These are phyloP conservation scores for Morella rubra DNA, from an alignment of 306 rosid genomes.

Conservation along the genomic window DNA sequence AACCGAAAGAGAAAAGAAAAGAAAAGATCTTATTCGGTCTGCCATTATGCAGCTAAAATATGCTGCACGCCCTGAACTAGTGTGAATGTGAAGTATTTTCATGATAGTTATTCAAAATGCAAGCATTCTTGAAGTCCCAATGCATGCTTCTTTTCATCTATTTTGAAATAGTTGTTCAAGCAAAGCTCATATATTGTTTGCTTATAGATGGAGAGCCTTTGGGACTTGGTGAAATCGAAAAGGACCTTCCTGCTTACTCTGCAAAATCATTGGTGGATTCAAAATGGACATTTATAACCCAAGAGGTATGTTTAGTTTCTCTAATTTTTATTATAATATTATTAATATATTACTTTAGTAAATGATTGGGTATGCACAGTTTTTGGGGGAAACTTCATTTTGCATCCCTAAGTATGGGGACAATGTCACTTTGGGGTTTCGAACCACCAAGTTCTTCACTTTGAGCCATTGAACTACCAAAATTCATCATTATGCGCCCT, in stretches of 20 bases:
- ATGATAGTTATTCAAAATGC: not conserved
- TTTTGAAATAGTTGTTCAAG: not conserved
- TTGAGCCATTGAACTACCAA: no score
- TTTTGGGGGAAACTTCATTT: no score
- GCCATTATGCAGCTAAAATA: no score
- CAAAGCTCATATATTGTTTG: not conserved
- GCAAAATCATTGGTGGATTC: constrained; percentile 55
- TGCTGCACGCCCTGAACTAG: not conserved
- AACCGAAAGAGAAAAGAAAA: no score
- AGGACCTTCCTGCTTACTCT: constrained; percentile 61
- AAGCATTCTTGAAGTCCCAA: not conserved
- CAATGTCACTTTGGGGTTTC: no score
- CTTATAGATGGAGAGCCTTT: constrained; percentile 66
- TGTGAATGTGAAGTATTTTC: not conserved
- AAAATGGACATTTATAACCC: constrained; percentile 88
- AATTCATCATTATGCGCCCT: no score
- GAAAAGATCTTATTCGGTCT: no score
- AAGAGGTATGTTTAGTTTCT: constrained; percentile 45
- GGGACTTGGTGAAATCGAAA: constrained; percentile 54
- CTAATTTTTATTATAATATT: not conserved
- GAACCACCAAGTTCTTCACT: no score
- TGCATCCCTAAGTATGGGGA: no score
- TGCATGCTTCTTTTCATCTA: not conserved
- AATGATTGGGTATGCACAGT: no score
- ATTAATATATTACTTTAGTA: no score